Evolutionary conservation across 768 basidiomycete species (phyloP).

Genomic region (Leccinum aurantiacum): DNA sequence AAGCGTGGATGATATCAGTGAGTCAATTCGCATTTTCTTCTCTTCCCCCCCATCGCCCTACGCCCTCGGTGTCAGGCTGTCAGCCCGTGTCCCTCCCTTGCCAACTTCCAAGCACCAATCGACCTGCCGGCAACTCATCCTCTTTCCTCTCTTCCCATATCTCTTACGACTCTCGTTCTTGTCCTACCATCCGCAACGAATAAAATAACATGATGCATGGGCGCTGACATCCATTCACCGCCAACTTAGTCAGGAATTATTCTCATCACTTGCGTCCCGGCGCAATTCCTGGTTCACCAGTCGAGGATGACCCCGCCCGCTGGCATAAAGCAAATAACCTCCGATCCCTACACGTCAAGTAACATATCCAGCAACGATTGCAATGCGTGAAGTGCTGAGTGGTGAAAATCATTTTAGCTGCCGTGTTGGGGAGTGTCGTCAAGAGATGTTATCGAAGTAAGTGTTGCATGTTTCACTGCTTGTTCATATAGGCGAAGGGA

Average conservation of each 20-base stretch:
- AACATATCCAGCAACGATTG: slow-evolving; percentile 67
- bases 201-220: slow-evolving; percentile 35
- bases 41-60: slow-evolving; percentile 23
- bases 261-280: slow-evolving; percentile 69
- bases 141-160: slow-evolving; percentile 26
- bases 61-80: slow-evolving; percentile 16
- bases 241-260: slow-evolving; percentile 90
- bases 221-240: slow-evolving; percentile 79
- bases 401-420: slow-evolving; percentile 55
- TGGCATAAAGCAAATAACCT: slow-evolving; percentile 2
- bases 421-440: slow-evolving; percentile 35
- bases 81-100: slow-evolving; percentile 7
- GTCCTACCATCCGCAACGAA: slow-evolving; percentile 22
- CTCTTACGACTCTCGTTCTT: slow-evolving; percentile 34
- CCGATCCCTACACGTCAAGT: slow-evolving; percentile 44
- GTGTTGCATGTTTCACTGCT: slow-evolving; percentile 10
- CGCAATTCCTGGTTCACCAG: slow-evolving; percentile 17
- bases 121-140: slow-evolving; percentile 26
- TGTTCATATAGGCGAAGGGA: slow-evolving; percentile 2
- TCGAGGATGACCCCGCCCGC: slow-evolving; percentile 5
- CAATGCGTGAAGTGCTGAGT: slow-evolving; percentile 67
- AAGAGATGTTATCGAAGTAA: slow-evolving; percentile 49
- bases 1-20: slow-evolving; percentile 82
- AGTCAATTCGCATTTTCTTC: slow-evolving; percentile 42
- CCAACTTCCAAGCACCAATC: slow-evolving; percentile 23